phyloP scores from a whole-genome alignment of 225 moss, liverwort and hornwort genomes.

The Neckera pumila region DNA sequence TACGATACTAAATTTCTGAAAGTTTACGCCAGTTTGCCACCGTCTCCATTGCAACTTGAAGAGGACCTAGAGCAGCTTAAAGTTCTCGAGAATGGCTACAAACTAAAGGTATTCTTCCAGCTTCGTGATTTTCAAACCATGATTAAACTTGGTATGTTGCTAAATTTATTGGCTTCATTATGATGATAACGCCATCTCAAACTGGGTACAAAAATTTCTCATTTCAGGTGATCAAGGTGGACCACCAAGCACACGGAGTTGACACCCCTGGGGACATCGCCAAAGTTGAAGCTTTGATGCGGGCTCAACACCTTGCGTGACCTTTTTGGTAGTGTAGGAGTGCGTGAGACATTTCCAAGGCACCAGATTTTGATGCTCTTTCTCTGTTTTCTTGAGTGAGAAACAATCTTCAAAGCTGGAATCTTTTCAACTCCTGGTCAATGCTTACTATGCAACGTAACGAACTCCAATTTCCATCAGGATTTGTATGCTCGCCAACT shows the following conservation, averaged over 20 bases:
- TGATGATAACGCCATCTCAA: neutral
- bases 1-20: constrained; percentile 79
- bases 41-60: constrained; percentile 75
- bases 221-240: constrained; percentile 89
- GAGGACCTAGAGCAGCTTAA: constrained; percentile 98
- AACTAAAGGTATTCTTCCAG: constrained; percentile 51
- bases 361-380: constrained; percentile 20
- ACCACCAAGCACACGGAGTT: constrained; percentile 80
- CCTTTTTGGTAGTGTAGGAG: neutral
- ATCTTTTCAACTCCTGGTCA: neutral
- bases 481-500: neutral
- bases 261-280: constrained; percentile 76
- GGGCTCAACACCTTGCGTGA: constrained; percentile 35
- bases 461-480: neutral
- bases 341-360: neutral
- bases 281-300: constrained; percentile 68
- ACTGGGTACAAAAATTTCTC: neutral
- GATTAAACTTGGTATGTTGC: neutral
- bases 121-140: neutral
- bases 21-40: constrained; percentile 53
- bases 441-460: neutral
- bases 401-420: constrained; percentile 1
- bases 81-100: constrained; percentile 87
- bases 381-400: constrained; percentile 6
- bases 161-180: neutral